Percentiles rank a stretch among this genome's conserved stretches.
Conservation (phyloP, 78 protist species). For the Dictyostelium intermedium region DNA sequence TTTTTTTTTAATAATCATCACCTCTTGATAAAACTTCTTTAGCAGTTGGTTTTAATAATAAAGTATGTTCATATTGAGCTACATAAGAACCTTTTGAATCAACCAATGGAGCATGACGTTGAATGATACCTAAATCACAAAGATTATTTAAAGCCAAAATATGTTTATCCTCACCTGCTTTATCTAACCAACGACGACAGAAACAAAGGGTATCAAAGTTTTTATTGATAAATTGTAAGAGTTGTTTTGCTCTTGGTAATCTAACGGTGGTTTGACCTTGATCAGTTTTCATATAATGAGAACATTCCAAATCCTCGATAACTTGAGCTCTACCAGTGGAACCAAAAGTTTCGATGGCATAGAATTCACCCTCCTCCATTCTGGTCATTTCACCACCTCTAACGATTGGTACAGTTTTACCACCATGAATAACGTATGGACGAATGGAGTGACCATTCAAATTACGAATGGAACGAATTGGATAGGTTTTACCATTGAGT, state of each 20-base stretch:
- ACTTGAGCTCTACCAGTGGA: constrained; percentile 88
- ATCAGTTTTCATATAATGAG: constrained; percentile 94
- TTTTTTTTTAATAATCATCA: constrained; percentile 91
- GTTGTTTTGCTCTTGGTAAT: constrained; percentile 83
- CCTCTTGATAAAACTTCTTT: constrained; percentile 98
- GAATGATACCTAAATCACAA: constrained; percentile 87
- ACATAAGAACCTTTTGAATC: constrained; percentile 95
- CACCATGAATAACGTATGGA: constrained; percentile 96
- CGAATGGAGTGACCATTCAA: constrained; percentile 98
- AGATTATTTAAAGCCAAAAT: constrained; percentile 89
- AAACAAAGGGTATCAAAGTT: constrained; percentile 98
- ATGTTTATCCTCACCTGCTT: constrained; percentile 79
- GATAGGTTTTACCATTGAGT: constrained; percentile 93
- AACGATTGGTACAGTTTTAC: constrained; percentile 98
- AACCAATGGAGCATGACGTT: constrained; percentile 95
- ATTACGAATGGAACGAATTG: constrained; percentile 94
- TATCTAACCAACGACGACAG: constrained; percentile 87
- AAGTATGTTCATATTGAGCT: constrained; percentile 98
- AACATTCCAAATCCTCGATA: constrained; percentile 93
- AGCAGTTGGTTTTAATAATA: constrained; percentile 93
- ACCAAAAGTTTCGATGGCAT: constrained; percentile 99
- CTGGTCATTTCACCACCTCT: constrained; percentile 84
- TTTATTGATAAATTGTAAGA: constrained; percentile 89
- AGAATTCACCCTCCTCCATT: constrained; percentile 98
- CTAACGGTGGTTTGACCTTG: constrained; percentile 67